Evolutionary conservation across 2,329 filamentous ascomycete genomes (phyloP), one percentile per base, ranked within the genome.

Genomic region (Botrytis pseudocinerea): DNA sequence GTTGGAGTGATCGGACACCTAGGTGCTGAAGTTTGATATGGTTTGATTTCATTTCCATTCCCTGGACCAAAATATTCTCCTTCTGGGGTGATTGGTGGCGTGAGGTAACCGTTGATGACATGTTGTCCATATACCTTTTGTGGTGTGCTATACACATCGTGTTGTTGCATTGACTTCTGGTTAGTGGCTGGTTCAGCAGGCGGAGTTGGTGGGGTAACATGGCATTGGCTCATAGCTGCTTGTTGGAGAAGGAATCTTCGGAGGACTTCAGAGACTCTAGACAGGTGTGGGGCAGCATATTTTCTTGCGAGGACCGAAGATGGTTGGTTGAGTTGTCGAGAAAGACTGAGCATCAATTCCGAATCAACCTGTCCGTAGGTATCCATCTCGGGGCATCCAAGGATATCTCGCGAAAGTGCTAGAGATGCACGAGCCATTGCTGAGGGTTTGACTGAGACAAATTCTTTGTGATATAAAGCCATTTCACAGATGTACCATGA

Each of bases 401-500:
- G 88, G 76, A 99, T 94, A 80, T 93, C 95, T 76, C 95, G 88
- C 57, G 95, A 91, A 59, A 99, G 88, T 70, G 94, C 94, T 72
- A 98, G 86, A 18, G 95, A 94, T 61, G 94, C 92, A 77, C 94
- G 89, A 62, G 96, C 95, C 87, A 99, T 93, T 76, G 95, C 91
- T 0, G 95, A 97, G 32, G 96, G 94, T 80, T 92, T 92, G 72
- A 92, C 94, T 25, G 95, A 96, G 75, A 99, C 95, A 79, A 99
- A 99, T 77, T 98, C 96, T 80, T 95, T 93, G 85, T 98, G 94
- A 84, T 98, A 99, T 60, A 98, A 87, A 63, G 95, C 93, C 79
- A 98, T 95, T 85, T 99, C 96, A 81, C 93, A 92, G 75, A 99
- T 92, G 85, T 98, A 99, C 76, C 93, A 88, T 28, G 95, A 91